These are phyloP conservation scores for Litsea cubeba DNA, from an alignment of 164 flowering plant genomes.

Conservation along the genomic window DNA sequence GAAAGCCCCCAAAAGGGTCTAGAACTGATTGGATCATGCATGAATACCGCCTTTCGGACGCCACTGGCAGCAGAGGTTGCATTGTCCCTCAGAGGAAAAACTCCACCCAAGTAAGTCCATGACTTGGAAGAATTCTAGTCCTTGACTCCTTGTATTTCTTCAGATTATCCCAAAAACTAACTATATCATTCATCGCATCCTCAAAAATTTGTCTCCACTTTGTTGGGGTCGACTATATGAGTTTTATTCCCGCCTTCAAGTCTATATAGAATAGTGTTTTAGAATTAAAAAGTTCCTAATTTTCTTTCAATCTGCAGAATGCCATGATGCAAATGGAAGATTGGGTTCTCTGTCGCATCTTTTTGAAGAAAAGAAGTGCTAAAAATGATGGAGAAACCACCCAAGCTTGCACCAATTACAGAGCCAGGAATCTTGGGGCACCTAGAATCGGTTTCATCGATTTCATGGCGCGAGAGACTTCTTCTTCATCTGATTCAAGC, in stretches of 20 bases:
- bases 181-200: not conserved
- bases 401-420: conserved; percentile 10
- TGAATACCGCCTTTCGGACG: conserved; percentile 53
- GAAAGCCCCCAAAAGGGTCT: conserved; percentile 43
- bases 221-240: too few species aligned
- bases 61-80: conserved; percentile 12
- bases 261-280: not conserved
- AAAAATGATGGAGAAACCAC: conserved; percentile 11
- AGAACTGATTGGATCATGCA: conserved; percentile 84
- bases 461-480: conserved; percentile 22
- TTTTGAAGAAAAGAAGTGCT: conserved; percentile 35
- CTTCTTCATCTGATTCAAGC: conserved; percentile 27
- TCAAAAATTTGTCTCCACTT: not conserved
- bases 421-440: conserved; percentile 5
- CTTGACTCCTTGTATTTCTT: not conserved
- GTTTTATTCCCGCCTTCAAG: too few species aligned
- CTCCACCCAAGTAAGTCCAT: conserved; percentile 25
- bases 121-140: not conserved
- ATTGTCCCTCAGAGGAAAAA: conserved; percentile 10
- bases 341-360: conserved; percentile 62
- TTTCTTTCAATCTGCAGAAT: conserved; percentile 19
- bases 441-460: conserved; percentile 22
- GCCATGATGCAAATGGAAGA: conserved; percentile 24
- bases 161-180: not conserved
- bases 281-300: not conserved